These are phyloP conservation scores for Eucalyptus microcorys DNA, from an alignment of 345 rosid genomes.

Conservation along the genomic window DNA sequence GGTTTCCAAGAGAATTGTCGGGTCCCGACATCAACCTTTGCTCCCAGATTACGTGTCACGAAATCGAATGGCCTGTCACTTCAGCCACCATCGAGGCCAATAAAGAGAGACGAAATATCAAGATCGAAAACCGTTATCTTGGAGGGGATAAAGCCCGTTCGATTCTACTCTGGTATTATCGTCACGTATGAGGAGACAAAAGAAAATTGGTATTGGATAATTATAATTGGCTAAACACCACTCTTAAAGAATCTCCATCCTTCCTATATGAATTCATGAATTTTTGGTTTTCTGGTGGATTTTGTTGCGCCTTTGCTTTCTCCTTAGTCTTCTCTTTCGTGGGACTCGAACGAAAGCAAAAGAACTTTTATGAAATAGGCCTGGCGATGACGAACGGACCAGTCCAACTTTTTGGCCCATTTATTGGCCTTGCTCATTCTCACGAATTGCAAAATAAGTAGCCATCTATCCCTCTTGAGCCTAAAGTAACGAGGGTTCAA, in stretches of 20 bases:
- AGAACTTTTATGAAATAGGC: neutral
- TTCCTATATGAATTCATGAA: neutral
- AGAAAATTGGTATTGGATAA: neutral
- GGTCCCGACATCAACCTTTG: neutral
- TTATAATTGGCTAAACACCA: neutral
- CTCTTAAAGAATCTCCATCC: neutral
- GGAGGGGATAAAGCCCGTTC: neutral
- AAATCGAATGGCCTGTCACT: neutral
- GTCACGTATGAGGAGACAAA: neutral
- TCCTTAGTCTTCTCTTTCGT: neutral
- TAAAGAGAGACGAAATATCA: neutral
- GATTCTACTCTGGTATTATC: neutral
- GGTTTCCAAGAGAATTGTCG: neutral
- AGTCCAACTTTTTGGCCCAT: neutral
- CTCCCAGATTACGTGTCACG: neutral
- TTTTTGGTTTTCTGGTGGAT: neutral
- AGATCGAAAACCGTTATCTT: neutral
- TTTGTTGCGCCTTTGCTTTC: neutral
- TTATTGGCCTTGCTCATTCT: neutral
- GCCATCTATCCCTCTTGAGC: neutral
- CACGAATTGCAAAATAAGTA: neutral
- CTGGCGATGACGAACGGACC: neutral
- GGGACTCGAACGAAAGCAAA: neutral
- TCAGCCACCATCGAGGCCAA: neutral
- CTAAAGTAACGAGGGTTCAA: neutral